A percentile compares a stretch with the other conserved stretches of the same genome.
Evolutionary conservation across 1,284 basidiomycete species (phyloP).

Genomic region (Takashimella koratensis): DNA sequence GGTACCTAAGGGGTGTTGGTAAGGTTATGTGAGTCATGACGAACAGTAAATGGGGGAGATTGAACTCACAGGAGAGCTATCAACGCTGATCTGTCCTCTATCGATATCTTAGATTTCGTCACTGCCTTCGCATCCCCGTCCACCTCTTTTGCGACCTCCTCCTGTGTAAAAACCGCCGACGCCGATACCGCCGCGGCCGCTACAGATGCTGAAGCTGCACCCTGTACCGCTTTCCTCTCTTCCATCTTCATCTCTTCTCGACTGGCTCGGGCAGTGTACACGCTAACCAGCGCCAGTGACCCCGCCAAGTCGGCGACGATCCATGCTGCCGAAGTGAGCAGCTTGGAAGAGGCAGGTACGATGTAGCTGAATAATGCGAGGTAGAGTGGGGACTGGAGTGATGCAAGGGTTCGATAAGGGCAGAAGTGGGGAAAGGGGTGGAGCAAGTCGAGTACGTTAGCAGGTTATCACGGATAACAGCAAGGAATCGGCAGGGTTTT

Average conservation of each 20-base stretch:
- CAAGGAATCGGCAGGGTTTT: too few relatives aligned
- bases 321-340: constrained; percentile 63
- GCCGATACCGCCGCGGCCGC: too few relatives aligned
- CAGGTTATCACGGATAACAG: too few relatives aligned
- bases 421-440: not conserved
- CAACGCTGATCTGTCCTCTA: constrained; percentile 53
- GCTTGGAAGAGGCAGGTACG: constrained; percentile 54
- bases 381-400: constrained; percentile 68
- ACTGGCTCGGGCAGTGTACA: constrained; percentile 9
- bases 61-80: constrained; percentile 61
- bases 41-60: not conserved
- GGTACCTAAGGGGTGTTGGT: constrained; percentile 57
- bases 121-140: constrained; percentile 44
- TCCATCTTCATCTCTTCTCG: not conserved
- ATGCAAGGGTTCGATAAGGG: constrained; percentile 10
- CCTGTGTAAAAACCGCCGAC: too few relatives aligned
- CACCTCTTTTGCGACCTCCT: constrained; percentile 5
- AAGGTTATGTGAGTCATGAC: not conserved
- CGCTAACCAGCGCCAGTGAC: constrained; percentile 57
- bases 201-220: too few relatives aligned
- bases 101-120: constrained; percentile 22
- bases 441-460: constrained; percentile 2
- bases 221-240: too few relatives aligned
- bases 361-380: constrained; percentile 69
- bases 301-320: constrained; percentile 62